Base-by-base conservation (phyloP, 768 basidiomycete genomes). In the Mycena galericulata region DNA sequence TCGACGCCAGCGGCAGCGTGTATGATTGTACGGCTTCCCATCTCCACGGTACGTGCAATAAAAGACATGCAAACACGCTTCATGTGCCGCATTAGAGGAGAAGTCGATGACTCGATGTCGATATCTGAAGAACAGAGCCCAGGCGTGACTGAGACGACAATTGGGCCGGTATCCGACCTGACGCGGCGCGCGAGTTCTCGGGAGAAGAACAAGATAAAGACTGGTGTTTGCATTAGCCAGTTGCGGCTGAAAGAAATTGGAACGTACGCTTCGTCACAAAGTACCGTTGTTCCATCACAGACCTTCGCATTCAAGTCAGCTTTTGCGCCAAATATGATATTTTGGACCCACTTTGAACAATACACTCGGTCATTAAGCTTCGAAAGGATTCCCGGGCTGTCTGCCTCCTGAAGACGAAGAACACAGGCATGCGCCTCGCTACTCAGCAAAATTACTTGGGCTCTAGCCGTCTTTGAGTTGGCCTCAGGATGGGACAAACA, bases 1-100 rank as follows among this genome's bases (percentile, higher is more conserved):
- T 59, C 45, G 4, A 7, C 3, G 27, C 26, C 24, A 14, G 36
- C 32, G 11, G 45, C 57, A 22, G 57, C 57, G 20, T 59, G 43
- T 7, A 59, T 47, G 18, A 59, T 59, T 34, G 57, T 47, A 14
- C 57, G 57, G 45, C 57, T 59, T 18, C 57, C 57, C 57, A 58
- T 59, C 45, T 59, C 57, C 10, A 45, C 30, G 4, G 57, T 59
- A 45, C 57, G 45, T 7, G 43, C 20, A 7, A 59, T 59, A 18
- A 59, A 47, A 10, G 45, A 24, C 29, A 32, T 22, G 12, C 12
- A 12, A 14, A 17, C 43, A 34, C 45, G n/a, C 43, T 46, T 46
- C n/a, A 46, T 29, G 20, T 30, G n/a, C 4, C 43, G 43, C 29
- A 59, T 34, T 3, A 43, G 5, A 22, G n/a, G 29, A 2, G 29